Conservation (phyloP, 306 rosid genomes). For the Prunus salicina region DNA sequence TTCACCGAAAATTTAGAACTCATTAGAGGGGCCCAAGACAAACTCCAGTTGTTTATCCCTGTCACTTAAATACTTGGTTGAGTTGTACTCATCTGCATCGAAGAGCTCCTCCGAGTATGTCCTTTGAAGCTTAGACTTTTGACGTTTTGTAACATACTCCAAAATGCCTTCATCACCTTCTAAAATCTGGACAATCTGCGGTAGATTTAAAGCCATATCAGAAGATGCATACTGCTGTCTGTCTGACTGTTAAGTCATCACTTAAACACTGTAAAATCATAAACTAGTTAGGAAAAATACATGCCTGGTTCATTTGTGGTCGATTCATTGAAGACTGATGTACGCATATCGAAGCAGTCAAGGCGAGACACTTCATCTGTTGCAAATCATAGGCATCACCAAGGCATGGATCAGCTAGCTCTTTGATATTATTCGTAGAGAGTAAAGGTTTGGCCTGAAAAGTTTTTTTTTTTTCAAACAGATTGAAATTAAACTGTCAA, state of each 20-base stretch:
- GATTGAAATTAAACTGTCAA: conserved; percentile 10
- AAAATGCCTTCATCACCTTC: conserved; percentile 48
- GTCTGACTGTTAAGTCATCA: neutral
- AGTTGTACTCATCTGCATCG: conserved; percentile 87
- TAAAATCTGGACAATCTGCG: conserved; percentile 61
- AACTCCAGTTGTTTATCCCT: conserved; percentile 50
- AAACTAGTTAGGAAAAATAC: conserved; percentile 15
- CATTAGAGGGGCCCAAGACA: conserved; percentile 39
- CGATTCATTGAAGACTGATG: conserved; percentile 69
- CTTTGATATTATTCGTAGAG: conserved; percentile 36
- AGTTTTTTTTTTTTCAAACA: conserved; percentile 7
- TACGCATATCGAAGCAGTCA: conserved; percentile 69
- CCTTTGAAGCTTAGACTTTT: conserved; percentile 56
- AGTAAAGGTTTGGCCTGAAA: conserved; percentile 89
- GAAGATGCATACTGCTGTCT: neutral
- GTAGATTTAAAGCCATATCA: neutral
- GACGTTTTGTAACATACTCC: conserved; percentile 34
- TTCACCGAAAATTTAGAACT: neutral
- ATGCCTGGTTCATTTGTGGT: conserved; percentile 83
- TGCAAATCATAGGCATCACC: conserved; percentile 44
- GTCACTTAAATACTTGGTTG: conserved; percentile 60
- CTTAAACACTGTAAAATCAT: neutral
- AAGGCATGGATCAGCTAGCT: conserved; percentile 69
- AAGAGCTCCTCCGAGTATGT: conserved; percentile 75
- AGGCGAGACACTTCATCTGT: conserved; percentile 53